phyloP scores from a whole-genome alignment of 2,329 filamentous ascomycete species.

The Ceratocystis harringtonii region DNA sequence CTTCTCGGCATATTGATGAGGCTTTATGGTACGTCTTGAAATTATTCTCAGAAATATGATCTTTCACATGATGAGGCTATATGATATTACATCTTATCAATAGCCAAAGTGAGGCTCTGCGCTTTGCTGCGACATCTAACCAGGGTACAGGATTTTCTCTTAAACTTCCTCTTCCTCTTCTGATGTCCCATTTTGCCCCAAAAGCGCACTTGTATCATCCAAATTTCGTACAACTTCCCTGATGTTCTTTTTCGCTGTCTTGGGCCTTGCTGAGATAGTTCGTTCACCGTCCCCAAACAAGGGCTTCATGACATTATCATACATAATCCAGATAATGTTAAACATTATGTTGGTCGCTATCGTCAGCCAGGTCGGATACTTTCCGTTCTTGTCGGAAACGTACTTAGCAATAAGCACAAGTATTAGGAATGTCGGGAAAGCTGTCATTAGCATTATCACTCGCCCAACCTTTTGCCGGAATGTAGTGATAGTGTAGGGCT shows the following conservation, averaged over 20 bases:
- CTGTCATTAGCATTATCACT: conserved; percentile 46
- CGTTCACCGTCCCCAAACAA: conserved; percentile 79
- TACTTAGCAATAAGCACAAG: conserved; percentile 33
- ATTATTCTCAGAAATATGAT: no score
- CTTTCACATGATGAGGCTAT: background rate
- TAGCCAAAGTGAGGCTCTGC: background rate
- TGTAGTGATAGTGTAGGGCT: conserved; percentile 56
- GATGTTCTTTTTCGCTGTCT: background rate
- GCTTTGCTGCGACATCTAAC: background rate
- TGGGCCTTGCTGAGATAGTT: conserved; percentile 25
- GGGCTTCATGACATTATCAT: conserved; percentile 35
- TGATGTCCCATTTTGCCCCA: background rate
- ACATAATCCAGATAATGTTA: conserved; percentile 31
- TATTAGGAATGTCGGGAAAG: conserved; percentile 35
- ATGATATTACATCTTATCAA: background rate
- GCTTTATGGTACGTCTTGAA: background rate
- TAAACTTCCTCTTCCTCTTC: background rate
- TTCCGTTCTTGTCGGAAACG: conserved; percentile 52
- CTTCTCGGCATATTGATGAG: background rate
- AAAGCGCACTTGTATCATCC: conserved; percentile 4
- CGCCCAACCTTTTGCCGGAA: conserved; percentile 50
- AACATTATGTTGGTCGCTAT: conserved; percentile 32
- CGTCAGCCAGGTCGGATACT: conserved; percentile 49
- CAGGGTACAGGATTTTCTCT: background rate
- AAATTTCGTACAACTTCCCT: background rate